A percentile compares a stretch with the other conserved stretches of the same genome.
These are phyloP conservation scores for Bidens hawaiensis DNA, from an alignment of 140 eudicot genomes.

Conservation along the genomic window DNA sequence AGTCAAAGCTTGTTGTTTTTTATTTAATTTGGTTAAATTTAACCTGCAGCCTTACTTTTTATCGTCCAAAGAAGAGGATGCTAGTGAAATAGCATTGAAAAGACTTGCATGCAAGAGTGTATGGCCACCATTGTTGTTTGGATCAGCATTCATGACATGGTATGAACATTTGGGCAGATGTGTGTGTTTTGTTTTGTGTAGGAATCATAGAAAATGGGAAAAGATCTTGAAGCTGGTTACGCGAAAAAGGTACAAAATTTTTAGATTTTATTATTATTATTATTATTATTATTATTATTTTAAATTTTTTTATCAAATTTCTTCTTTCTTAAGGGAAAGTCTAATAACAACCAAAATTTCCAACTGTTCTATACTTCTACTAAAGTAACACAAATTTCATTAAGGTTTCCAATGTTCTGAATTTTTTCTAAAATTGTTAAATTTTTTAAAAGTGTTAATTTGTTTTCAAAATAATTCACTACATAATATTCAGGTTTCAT, in stretches of 20 bases:
- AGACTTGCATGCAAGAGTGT: slow-evolving; percentile 49
- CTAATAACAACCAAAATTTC: too few species aligned
- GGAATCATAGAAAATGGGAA: slow-evolving; percentile 78
- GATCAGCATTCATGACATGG: slow-evolving; percentile 83
- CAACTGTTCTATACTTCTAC: too few species aligned
- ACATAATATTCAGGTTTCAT: too few species aligned
- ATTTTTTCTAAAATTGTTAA: too few species aligned
- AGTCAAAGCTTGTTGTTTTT: slow-evolving; percentile 13
- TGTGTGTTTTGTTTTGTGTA: slow-evolving; percentile 62
- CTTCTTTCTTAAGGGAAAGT: too few species aligned
- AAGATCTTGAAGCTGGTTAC: slow-evolving; percentile 43
- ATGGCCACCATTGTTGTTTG: slow-evolving; percentile 80
- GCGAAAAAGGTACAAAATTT: slow-evolving; percentile 52
- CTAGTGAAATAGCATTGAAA: slow-evolving; percentile 36
- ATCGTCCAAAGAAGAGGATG: slow-evolving; percentile 39
- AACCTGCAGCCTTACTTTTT: slow-evolving; percentile 65
- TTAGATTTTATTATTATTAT: too few species aligned
- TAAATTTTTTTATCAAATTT: too few species aligned
- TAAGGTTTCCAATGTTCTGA: too few species aligned
- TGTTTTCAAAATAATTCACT: too few species aligned
- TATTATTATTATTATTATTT: too few species aligned
- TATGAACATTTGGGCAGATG: slow-evolving; percentile 84
- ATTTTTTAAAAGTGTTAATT: too few species aligned
- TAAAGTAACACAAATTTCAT: too few species aligned
- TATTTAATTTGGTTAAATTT: background rate